Conservation (phyloP, 106 monocot species). For the Dioscorea alata region DNA sequence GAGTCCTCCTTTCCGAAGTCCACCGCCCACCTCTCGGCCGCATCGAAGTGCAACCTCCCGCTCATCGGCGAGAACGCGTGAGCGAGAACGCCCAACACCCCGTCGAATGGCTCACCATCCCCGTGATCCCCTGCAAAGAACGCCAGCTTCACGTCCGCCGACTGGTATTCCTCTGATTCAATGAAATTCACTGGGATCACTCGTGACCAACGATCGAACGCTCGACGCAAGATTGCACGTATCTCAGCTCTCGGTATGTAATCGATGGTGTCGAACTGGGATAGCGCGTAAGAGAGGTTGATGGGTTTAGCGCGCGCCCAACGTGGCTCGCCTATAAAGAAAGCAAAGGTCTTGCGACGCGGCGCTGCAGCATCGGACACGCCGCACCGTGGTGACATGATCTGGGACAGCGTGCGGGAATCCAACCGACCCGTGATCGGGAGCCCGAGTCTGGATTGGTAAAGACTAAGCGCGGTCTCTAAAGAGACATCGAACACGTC, state of each 20-base stretch:
- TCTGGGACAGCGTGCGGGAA: slow-evolving; percentile 29
- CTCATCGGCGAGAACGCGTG: slow-evolving; percentile 93
- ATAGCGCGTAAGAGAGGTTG: slow-evolving; percentile 64
- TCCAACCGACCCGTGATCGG: slow-evolving; percentile 51
- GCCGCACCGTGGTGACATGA: slow-evolving; percentile 64
- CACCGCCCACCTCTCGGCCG: slow-evolving; percentile 78
- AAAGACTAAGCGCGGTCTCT: slow-evolving; percentile 39
- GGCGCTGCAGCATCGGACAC: slow-evolving; percentile 19
- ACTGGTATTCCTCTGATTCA: slow-evolving; percentile 26
- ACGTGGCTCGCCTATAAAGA: slow-evolving; percentile 58
- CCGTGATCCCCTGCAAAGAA: slow-evolving; percentile 85
- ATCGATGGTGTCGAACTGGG: slow-evolving; percentile 22
- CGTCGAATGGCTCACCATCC: slow-evolving; percentile 92
- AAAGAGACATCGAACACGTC: slow-evolving; percentile 39
- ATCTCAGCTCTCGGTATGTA: slow-evolving; percentile 34
- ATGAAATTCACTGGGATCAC: slow-evolving; percentile 73
- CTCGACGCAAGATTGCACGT: slow-evolving; percentile 39
- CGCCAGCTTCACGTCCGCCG: slow-evolving; percentile 68
- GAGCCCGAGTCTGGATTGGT: slow-evolving; percentile 44
- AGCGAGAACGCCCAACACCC: slow-evolving; percentile 70
- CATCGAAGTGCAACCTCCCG: slow-evolving; percentile 83
- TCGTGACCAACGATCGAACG: slow-evolving; percentile 71
- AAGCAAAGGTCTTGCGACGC: slow-evolving; percentile 30
- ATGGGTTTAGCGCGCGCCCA: slow-evolving; percentile 43
- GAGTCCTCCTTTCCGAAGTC: slow-evolving; percentile 51